Base-by-base conservation (phyloP, 176 grass and related monocot genomes). In the Phoenix roebelenii region DNA sequence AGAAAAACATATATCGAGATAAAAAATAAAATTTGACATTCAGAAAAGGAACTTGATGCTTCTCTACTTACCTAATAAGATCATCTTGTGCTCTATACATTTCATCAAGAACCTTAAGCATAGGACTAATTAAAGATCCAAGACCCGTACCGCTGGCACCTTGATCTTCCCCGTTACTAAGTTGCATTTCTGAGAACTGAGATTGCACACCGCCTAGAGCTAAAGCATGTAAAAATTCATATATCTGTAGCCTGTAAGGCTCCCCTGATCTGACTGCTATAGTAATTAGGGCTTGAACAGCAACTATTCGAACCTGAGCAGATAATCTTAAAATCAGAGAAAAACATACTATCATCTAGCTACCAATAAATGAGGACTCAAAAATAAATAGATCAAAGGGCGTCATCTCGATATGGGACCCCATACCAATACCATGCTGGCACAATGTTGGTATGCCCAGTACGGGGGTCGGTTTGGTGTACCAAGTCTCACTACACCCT, bases 81-180 rank as follows among this genome's bases (percentile, higher is more conserved):
- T 98, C 93, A 83, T 98, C 93, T 98, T 98, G 93, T 79, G 73
- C 93, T 63, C 76, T 81, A 58, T 98, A 98, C 79, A 98, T 92
- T 77, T 98, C 93, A 78, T 98, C 93, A 48, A 98, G 88, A 57
- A 98, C 84, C 73, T 89, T 90, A 14, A 92, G 72, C 88, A 98
- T 98, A 76, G 93, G 93, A 63, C 67, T 92, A 60, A 98, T 98
- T 73, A 98, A 87, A 67, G 88, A 88, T 65, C 93, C 87, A 72
- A 98, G 84, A 73, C 93, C 93, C 60, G 88, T 98, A 74, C 93
- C 93, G 76, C 93, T 98, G 72, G 93, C 93, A 76, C 87, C 93
- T 92, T 98, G 93, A 63, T 92, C 87, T 87, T 98, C 93, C 51
- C 93, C 93, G 81, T 98, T 98, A 85, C 84, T 98, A 55, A 98